Evolutionary conservation across 2,329 filamentous ascomycete species (phyloP).

Genomic region (Aphanoascus verrucosus): DNA sequence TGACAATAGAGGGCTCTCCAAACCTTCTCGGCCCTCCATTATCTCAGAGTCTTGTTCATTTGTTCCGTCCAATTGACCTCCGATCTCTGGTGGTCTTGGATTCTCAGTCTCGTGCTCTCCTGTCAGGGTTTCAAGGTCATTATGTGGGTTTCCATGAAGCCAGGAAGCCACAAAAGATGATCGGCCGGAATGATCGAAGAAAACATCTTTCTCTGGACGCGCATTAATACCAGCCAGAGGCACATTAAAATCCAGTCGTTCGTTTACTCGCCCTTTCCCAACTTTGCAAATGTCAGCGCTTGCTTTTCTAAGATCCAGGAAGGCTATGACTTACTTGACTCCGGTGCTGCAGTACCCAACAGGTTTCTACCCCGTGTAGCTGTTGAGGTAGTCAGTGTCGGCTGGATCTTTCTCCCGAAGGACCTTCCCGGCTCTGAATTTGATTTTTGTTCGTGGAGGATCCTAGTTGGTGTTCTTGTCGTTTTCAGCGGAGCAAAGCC

Average conservation of each 20-base stretch:
- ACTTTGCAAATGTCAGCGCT: not conserved
- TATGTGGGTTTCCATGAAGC: constrained; percentile 1
- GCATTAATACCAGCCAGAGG: not conserved
- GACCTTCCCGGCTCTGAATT: not conserved
- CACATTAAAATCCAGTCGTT: not conserved
- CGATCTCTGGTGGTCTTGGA: not conserved
- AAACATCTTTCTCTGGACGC: not conserved
- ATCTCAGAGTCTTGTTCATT: not conserved
- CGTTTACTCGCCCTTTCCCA: not conserved
- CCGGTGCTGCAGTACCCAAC: not conserved
- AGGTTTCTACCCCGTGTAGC: not conserved
- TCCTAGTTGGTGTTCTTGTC: not conserved
- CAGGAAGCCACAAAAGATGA: constrained; percentile 3
- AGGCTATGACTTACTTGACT: not conserved
- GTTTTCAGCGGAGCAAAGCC: not conserved
- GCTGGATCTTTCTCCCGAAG: not conserved
- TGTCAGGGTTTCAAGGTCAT: not conserved
- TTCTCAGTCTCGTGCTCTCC: not conserved
- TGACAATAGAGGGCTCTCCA: not conserved
- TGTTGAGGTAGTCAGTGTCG: not conserved
- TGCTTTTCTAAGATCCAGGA: not conserved
- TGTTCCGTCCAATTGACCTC: not conserved
- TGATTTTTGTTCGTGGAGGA: not conserved
- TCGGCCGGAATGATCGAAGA: not conserved
- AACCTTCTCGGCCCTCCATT: not conserved